Evolutionary conservation across 2,329 filamentous ascomycete species (phyloP).

Genomic region (Hymenoscyphus infarciens): DNA sequence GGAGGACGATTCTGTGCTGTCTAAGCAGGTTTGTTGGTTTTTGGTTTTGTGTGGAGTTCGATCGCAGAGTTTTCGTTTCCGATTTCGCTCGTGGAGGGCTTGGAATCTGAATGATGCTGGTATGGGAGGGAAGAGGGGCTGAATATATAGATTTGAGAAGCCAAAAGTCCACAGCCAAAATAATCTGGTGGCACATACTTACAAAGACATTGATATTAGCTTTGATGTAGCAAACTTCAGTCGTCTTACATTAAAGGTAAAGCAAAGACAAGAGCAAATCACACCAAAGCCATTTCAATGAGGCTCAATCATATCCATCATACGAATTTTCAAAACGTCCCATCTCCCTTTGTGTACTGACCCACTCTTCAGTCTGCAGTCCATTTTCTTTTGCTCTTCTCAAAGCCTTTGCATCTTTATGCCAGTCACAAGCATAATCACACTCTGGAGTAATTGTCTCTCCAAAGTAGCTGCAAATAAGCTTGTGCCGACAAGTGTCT

Average conservation of each 20-base stretch:
- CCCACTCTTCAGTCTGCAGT: constrained; percentile 58
- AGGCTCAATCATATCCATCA: constrained; percentile 42
- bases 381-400: constrained; percentile 54
- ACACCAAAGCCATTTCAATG: neutral
- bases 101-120: constrained; percentile 3
- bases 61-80: neutral
- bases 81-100: neutral
- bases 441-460: constrained; percentile 58
- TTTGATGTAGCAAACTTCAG: neutral
- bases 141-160: constrained; percentile 2
- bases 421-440: constrained; percentile 74
- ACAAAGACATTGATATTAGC: constrained; percentile 1
- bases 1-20: neutral
- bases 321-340: constrained; percentile 55
- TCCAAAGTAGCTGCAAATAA: constrained; percentile 76
- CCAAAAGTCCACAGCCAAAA: neutral
- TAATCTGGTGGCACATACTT: neutral
- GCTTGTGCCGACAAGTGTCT: constrained; percentile 66
- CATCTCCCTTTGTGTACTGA: constrained; percentile 59
- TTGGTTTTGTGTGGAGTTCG: neutral
- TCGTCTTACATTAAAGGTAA: neutral
- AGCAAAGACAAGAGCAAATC: neutral
- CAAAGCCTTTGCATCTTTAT: constrained; percentile 62
- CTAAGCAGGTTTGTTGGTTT: neutral
- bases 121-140: neutral